Evolutionary conservation across 2,329 filamentous ascomycete species (phyloP).

Genomic region (Atkinsonella texensis): DNA sequence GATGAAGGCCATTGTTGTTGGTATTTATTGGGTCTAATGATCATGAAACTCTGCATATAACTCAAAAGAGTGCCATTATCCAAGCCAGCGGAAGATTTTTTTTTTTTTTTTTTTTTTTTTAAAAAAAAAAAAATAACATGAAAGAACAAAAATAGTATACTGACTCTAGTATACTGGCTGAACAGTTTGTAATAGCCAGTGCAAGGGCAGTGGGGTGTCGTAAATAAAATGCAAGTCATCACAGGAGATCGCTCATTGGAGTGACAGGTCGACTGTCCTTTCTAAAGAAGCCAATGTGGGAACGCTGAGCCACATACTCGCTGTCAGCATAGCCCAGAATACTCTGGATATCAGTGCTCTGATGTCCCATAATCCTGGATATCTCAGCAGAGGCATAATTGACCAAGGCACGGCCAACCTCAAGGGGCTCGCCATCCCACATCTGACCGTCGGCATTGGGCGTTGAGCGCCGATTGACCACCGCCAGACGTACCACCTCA

Average conservation of each 20-base stretch:
- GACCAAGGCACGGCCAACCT: conserved; percentile 80
- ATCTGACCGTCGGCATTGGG: conserved; percentile 30
- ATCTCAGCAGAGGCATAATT: conserved; percentile 90
- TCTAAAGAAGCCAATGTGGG: conserved; percentile 70
- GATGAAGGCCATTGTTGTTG: not conserved
- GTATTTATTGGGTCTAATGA: not conserved
- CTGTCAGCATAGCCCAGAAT: conserved; percentile 86
- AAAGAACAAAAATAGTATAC: not conserved
- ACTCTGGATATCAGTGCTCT: conserved; percentile 68
- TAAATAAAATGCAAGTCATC: not conserved
- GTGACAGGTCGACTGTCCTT: conserved; percentile 41
- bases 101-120: no score
- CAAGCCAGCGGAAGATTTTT: not conserved
- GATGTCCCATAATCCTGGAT: conserved; percentile 66
- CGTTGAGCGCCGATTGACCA: conserved; percentile 49
- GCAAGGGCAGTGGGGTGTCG: not conserved
- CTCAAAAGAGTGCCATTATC: not conserved
- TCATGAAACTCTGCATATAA: not conserved
- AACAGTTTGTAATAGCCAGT: not conserved
- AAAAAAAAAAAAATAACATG: not conserved
- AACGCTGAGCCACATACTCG: conserved; percentile 81
- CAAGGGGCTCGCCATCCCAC: conserved; percentile 42
- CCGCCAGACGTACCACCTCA: conserved; percentile 78
- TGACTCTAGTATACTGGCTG: not conserved
- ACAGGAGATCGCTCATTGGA: conserved; percentile 21